A percentile compares a stretch with the other conserved stretches of the same genome.
Evolutionary conservation across 179 eudicot species (phyloP).

Genomic region (Carnegiea gigantea): DNA sequence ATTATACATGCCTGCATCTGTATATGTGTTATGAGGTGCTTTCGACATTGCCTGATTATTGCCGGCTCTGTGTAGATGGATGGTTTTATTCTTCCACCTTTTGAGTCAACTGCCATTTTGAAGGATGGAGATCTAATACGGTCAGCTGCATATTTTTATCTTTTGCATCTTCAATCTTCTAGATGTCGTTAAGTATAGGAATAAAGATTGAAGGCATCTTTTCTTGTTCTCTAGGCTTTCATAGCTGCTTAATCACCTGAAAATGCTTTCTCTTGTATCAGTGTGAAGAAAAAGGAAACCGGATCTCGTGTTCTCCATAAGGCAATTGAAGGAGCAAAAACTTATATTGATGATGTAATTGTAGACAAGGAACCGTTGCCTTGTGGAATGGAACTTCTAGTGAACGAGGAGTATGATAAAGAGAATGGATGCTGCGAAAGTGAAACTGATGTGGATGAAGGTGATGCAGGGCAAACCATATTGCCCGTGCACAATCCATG

Average conservation of each 20-base stretch:
- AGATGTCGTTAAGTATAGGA: not conserved
- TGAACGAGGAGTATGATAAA: conserved; percentile 58
- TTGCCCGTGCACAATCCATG: conserved; percentile 34
- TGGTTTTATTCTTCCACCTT: conserved; percentile 81
- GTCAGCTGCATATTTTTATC: conserved; percentile 37
- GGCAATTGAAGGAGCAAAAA: conserved; percentile 30
- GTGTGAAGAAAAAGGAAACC: conserved; percentile 53
- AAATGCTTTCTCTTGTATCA: conserved; percentile 28
- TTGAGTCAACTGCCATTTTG: conserved; percentile 67
- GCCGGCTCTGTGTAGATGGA: conserved; percentile 67
- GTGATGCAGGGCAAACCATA: conserved; percentile 28
- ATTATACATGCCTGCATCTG: not conserved
- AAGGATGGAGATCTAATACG: conserved; percentile 77
- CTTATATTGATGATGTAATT: conserved; percentile 30
- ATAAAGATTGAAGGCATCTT: not conserved
- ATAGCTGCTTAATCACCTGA: not conserved
- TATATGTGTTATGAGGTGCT: not conserved
- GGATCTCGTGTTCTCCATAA: conserved; percentile 22
- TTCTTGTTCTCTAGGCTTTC: not conserved
- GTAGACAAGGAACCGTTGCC: conserved; percentile 47
- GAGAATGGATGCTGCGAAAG: conserved; percentile 52
- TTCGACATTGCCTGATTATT: not conserved
- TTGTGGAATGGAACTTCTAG: conserved; percentile 49
- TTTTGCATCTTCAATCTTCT: conserved; percentile 19
- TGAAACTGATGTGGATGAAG: conserved; percentile 49